phyloP scores from a whole-genome alignment of 768 basidiomycete species.

The Pisolithus orientalis region DNA sequence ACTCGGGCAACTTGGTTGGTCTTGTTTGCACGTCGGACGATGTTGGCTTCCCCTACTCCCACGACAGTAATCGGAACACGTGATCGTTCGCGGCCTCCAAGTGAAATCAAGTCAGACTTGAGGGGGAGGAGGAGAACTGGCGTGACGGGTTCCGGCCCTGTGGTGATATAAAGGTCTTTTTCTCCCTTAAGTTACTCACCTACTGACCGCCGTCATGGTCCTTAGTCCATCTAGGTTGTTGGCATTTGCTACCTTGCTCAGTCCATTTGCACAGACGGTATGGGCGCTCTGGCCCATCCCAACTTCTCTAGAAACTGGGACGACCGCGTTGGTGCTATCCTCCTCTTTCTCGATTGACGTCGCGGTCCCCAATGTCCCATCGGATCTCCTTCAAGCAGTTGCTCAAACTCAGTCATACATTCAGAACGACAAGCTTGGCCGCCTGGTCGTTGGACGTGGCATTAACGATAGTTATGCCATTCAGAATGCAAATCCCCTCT shows the following conservation, averaged over 20 bases:
- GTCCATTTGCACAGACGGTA: conserved; percentile 4
- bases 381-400: conserved; percentile 31
- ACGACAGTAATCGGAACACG: too few relatives aligned
- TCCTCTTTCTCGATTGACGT: conserved; percentile 24
- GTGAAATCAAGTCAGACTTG: too few relatives aligned
- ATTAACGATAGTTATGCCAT: conserved; percentile 25
- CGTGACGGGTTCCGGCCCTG: too few relatives aligned
- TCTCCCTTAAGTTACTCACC: neutral
- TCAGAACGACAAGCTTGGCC: conserved; percentile 30
- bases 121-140: too few relatives aligned
- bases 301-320: conserved; percentile 17
- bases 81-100: too few relatives aligned
- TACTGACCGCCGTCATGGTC: conserved; percentile 1
- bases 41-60: too few relatives aligned
- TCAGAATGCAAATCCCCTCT: conserved; percentile 18
- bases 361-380: conserved; percentile 19
- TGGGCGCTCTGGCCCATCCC: conserved; percentile 31
- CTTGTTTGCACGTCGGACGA: neutral
- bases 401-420: conserved; percentile 24
- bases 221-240: conserved; percentile 4
- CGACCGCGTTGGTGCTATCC: conserved; percentile 18
- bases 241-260: conserved; percentile 5
- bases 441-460: conserved; percentile 36
- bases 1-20: neutral
- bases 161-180: neutral